phyloP scores from a whole-genome alignment of 495 filamentous ascomycete species.

The Penicillium verhagenii region DNA sequence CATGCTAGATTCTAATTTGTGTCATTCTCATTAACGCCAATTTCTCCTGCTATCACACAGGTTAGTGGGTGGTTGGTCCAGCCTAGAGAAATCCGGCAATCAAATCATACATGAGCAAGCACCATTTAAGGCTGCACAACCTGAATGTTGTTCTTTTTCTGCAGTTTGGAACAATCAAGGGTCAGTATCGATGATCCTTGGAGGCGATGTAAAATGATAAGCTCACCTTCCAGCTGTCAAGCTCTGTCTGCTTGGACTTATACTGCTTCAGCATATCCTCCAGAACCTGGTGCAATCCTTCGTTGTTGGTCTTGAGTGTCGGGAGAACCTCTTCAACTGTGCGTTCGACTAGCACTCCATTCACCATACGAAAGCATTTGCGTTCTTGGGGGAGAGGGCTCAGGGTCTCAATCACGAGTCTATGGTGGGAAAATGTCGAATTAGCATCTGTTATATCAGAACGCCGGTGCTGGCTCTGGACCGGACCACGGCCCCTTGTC shows the following conservation, averaged over 20 bases:
- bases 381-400: conserved; percentile 78
- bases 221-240: conserved; percentile 97
- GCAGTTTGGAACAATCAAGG: conserved; percentile 12
- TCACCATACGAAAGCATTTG: conserved; percentile 98
- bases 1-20: conserved; percentile 26
- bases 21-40: conserved; percentile 24
- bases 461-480: background rate
- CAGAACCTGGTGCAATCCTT: conserved; percentile 92
- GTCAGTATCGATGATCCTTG: conserved; percentile 2
- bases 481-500: background rate
- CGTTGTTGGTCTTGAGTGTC: conserved; percentile 88
- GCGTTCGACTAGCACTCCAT: conserved; percentile 91
- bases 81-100: conserved; percentile 8
- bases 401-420: conserved; percentile 93
- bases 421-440: conserved; percentile 29
- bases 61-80: background rate
- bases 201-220: background rate
- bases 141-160: conserved; percentile 99
- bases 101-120: conserved; percentile 10
- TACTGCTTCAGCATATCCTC: conserved; percentile 97
- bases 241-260: conserved; percentile 87
- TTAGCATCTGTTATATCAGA: conserved; percentile 15
- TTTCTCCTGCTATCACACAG: conserved; percentile 10
- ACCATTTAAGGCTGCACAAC: conserved; percentile 74
- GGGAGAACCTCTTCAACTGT: conserved; percentile 91